Base-by-base conservation (phyloP, 306 rosid species). In the Heteromeles arbutifolia region DNA sequence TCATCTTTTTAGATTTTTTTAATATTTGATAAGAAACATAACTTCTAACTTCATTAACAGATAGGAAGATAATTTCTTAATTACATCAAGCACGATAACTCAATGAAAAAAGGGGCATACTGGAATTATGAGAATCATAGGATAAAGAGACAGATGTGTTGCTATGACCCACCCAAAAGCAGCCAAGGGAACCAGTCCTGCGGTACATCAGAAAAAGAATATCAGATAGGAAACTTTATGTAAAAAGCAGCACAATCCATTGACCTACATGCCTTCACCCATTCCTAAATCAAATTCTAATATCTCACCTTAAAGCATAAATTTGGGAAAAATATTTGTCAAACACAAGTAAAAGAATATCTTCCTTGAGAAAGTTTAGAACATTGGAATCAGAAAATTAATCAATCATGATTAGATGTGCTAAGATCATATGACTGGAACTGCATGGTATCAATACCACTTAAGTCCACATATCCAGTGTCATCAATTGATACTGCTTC, bases 91-190 rank as follows among this genome's bases (percentile, higher is more conserved):
- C 48, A 66, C 18, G 8, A 32, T 6, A 62, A 29, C 78, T 43
- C 77, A 61, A 76, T 54, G 74, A 77, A 77, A 72, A 73, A 72
- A 65, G 11, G 21, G 7, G 44, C 89, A 69, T 92, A 92, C 98
- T 4, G 98, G 97, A 84, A 92, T 85, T 78, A 92, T 82, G 69
- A 92, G 86, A 81, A 89, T 87, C 65, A 84, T 82, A 28, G 97
- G 97, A 87, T 92, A 95, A 73, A 95, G 87, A 76, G 98, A 95
- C 74, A 92, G 82, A 84, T 95, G 97, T 41, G 97, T 85, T 53
- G 99, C 97, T 91, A 89, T 81, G 85, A 95, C 96, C 97, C 93
- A 95, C 67, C 99, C 97, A 84, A 92, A 92, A 79, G 99, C 99
- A 19, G 97, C 97, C 85, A 92, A 71, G 2, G 91, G 86, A 77